Base-by-base conservation (phyloP, 2,329 filamentous ascomycete species). In the Aspergillus tubingensis region DNA sequence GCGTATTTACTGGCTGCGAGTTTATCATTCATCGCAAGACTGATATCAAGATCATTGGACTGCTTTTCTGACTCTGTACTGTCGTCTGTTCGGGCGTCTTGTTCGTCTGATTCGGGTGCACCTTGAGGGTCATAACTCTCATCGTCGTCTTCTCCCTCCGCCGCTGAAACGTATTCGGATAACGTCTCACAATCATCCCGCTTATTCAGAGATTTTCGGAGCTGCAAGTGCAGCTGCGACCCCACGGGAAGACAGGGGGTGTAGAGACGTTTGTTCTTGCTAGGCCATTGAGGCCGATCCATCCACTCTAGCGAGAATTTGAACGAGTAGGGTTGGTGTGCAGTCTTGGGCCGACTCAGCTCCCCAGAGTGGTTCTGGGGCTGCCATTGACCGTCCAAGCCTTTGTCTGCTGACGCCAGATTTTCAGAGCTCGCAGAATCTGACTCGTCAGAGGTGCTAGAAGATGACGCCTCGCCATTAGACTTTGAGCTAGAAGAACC, bases 241-340 rank as follows among this genome's bases (percentile, higher is more conserved):
- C 82, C 81, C 10, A 82, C 73, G 0, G 86, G 86, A 11, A 88
- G 79, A 43, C 81, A 80, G 1, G 86, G 86, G 8, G 83, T 80
- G 54, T 79, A 78, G 6, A 88, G 77, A 5, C 81, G 81, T 74
- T 78, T 77, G 80, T 85, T 74, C 74, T 83, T 74, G 73, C 78
- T 72, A 67, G 82, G 62, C 72, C 77, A 74, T 67, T 81, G 71
- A 71, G 83, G 74, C 68, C 83, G 82, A 59, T 86, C 83, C 52
- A 84, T 80, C 81, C 82, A 88, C 70, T 90, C 87, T n/a, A 90
- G 77, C 1, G 86, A 88, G 70, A 90, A 90, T 61, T 86, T 87
- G 79, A 90, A 90, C 63, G 81, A 85, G 65, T 84, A 86, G 43
- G 78, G 80, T 59, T 84, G 84, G 65, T 86, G 83, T 50, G 74